Evolutionary conservation across 148 eudicot species (phyloP).

Genomic region (Rhododendron simsii): DNA sequence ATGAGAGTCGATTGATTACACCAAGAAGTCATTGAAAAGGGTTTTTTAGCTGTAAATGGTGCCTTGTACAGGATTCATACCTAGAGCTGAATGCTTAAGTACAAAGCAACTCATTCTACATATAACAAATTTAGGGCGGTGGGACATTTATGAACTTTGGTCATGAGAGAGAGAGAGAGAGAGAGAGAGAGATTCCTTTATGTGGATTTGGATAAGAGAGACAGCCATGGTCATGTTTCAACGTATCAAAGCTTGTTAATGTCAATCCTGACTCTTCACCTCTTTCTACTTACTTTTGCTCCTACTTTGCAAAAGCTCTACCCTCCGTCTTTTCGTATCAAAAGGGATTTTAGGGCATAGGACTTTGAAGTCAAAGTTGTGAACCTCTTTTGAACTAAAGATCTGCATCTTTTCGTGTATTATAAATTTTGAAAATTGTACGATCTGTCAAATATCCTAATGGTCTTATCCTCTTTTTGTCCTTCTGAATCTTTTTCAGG

Average conservation of each 20-base stretch:
- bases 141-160: too few relatives aligned
- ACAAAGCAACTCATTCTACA: too few relatives aligned
- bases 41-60: too few relatives aligned
- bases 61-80: too few relatives aligned
- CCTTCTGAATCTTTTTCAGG: neutral
- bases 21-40: too few relatives aligned
- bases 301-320: too few relatives aligned
- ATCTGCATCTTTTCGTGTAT: neutral
- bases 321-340: neutral
- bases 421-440: neutral
- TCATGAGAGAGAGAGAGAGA: neutral
- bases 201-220: neutral
- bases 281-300: too few relatives aligned
- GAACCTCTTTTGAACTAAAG: neutral
- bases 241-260: neutral
- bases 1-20: too few relatives aligned
- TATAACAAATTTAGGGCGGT: too few relatives aligned
- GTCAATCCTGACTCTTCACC: too few relatives aligned
- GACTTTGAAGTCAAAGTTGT: neutral
- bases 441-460: neutral
- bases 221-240: neutral
- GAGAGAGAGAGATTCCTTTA: too few relatives aligned
- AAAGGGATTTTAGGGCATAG: neutral
- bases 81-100: too few relatives aligned
- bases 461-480: neutral